Conservation (phyloP, 164 flowering plant species). For the Nymphaea thermarum region DNA sequence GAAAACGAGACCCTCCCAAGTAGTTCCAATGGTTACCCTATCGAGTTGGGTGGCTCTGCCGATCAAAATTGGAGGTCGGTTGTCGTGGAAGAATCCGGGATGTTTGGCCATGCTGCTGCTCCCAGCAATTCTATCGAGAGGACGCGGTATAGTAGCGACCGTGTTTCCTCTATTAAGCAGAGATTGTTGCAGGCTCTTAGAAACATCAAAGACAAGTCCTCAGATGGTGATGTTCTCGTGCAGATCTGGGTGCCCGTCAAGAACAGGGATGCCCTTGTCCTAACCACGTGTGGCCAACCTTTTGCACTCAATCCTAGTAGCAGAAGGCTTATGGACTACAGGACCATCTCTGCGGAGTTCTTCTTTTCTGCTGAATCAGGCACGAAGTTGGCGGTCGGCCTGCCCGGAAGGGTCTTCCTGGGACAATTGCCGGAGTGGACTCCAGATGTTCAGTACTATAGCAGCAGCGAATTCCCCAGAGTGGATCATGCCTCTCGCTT, state of each 20-base stretch:
- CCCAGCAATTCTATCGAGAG: conserved; percentile 1
- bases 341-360: conserved; percentile 47
- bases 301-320: conserved; percentile 30
- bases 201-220: conserved; percentile 27
- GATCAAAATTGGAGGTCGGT: conserved; percentile 4
- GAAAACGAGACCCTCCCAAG: conserved; percentile 15
- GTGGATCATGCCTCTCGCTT: conserved; percentile 42
- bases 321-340: conserved; percentile 39
- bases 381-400: conserved; percentile 46
- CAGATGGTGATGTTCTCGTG: conserved; percentile 46
- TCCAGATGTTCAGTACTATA: conserved; percentile 71
- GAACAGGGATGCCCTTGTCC: conserved; percentile 36
- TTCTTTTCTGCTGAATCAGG: conserved; percentile 59
- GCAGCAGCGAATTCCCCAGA: conserved; percentile 63
- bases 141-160: conserved; percentile 21
- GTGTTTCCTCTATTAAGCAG: conserved; percentile 38
- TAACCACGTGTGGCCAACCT: conserved; percentile 55
- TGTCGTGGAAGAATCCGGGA: conserved; percentile 10
- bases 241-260: conserved; percentile 79
- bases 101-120: conserved; percentile 10
- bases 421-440: conserved; percentile 87
- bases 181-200: conserved; percentile 47
- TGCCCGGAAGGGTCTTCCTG: conserved; percentile 67
- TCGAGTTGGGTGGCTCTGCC: conserved; percentile 9
- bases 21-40: conserved; percentile 6